Evolutionary conservation across 768 basidiomycete genomes (phyloP).

Genomic region (Symmetrospora coprosmae): DNA sequence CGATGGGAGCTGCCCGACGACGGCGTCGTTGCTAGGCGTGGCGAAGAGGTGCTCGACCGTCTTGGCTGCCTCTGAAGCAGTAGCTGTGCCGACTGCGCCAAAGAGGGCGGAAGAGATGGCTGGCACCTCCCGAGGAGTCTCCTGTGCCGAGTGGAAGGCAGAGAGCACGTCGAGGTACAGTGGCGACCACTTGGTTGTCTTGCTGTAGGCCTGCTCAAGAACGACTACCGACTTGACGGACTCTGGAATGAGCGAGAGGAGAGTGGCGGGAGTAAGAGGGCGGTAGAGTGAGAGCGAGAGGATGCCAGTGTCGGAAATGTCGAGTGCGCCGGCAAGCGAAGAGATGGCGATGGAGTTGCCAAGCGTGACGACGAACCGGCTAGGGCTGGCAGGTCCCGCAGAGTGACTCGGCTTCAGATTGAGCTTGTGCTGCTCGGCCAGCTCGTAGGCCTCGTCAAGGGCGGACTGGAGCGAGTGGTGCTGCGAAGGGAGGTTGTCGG

Average conservation of each 20-base stretch:
- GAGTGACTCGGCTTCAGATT: slow-evolving; percentile 46
- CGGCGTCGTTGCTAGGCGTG: slow-evolving; percentile 33
- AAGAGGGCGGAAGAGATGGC: slow-evolving; percentile 52
- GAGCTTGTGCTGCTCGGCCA: slow-evolving; percentile 53
- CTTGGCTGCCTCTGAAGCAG: slow-evolving; percentile 34
- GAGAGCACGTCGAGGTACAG: slow-evolving; percentile 67
- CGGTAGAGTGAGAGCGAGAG: slow-evolving; percentile 48
- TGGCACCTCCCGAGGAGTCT: slow-evolving; percentile 38
- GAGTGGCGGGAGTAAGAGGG: slow-evolving; percentile 49
- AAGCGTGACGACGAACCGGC: slow-evolving; percentile 57
- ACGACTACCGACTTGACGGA: slow-evolving; percentile 58
- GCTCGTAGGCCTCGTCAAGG: slow-evolving; percentile 48
- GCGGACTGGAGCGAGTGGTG: slow-evolving; percentile 27
- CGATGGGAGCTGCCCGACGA: slow-evolving; percentile 43
- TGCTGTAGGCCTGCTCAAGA: slow-evolving; percentile 61
- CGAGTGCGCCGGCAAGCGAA: slow-evolving; percentile 45
- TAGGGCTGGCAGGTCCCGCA: slow-evolving; percentile 48
- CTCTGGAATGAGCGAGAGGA: slow-evolving; percentile 50
- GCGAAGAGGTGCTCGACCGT: slow-evolving; percentile 38
- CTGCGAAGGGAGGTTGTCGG: slow-evolving; percentile 2
- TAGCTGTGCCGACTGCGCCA: slow-evolving; percentile 41
- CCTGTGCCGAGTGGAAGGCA: slow-evolving; percentile 51
- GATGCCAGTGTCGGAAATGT: slow-evolving; percentile 30
- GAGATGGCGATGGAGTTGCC: slow-evolving; percentile 44
- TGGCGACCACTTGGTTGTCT: slow-evolving; percentile 74